Base-by-base conservation (phyloP, 2,329 filamentous ascomycete species). In the Aureobasidium musti region DNA sequence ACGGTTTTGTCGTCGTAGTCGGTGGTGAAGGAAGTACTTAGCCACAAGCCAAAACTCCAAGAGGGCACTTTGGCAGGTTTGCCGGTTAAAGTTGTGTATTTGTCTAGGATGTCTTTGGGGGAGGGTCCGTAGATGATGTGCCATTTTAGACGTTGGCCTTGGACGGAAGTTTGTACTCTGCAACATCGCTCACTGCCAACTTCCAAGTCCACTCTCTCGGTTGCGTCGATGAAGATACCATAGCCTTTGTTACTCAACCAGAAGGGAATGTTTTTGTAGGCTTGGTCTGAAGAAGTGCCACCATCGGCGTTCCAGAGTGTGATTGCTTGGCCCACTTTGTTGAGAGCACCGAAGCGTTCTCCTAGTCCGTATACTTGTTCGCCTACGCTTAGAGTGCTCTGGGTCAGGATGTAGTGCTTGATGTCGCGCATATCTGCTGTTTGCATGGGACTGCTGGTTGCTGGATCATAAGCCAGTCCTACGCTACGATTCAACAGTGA, bases 1-100 rank as follows among this genome's bases (percentile, higher is more conserved):
- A 91, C 89, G 0, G 89, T 91, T 23, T 82, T 75, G 75, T 91
- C 89, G 69, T 89, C 87, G 73, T 91, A 91, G 69, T 85, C 85
- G 2, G 89, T 91, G 1, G 88, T 91, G 77, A 91, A 91, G 68
- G 86, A 89, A 17, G 90, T 93, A 65, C 87, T 91, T 23, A 92
- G 81, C 89, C 89, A 92, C 10, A 92, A 81, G 1, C 89, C 89
- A 69, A 87, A 92, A 69, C 87, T 91, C 90, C 90, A 92, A 33
- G 84, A 83, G 0, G 90, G 90, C 1, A 91, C 84, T 65, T 83
- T 82, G 41, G 82, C 84, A 0, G 90, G 84, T 54, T 82, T 82
- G 1, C 90, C 90, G 0, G 89, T 91, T 41, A 92, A 80, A 26
- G 83, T 79, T 0, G 88, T 85, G 74, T 92, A 92, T 69, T 85